These are phyloP conservation scores for Leccinum ochraceum DNA, from an alignment of 768 basidiomycete genomes.

Conservation along the genomic window DNA sequence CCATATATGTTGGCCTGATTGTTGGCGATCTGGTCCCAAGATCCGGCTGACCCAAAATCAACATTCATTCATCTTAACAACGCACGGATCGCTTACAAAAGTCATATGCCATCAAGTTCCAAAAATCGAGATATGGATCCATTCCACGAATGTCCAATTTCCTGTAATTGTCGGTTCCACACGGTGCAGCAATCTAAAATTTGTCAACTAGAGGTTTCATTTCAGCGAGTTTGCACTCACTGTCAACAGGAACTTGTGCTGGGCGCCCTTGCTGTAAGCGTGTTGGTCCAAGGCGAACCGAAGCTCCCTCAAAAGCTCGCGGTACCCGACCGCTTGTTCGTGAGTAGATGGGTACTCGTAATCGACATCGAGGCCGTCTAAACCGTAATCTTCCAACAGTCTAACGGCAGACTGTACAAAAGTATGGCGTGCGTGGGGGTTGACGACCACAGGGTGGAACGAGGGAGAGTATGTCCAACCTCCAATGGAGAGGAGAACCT, in stretches of 20 bases:
- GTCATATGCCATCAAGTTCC: constrained; percentile 97
- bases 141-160: constrained; percentile 80
- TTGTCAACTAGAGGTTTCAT: background rate
- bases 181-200: constrained; percentile 84
- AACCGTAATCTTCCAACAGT: constrained; percentile 86
- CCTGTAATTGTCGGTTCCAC: constrained; percentile 83
- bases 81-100: constrained; percentile 51
- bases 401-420: constrained; percentile 83
- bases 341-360: constrained; percentile 90
- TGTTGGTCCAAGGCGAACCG: constrained; percentile 75
- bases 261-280: constrained; percentile 58
- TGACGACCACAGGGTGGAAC: constrained; percentile 81
- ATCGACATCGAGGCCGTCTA: constrained; percentile 91
- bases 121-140: constrained; percentile 88
- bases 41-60: constrained; percentile 55
- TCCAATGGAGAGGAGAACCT: constrained; percentile 85
- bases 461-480: constrained; percentile 93
- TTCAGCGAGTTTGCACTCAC: constrained; percentile 43
- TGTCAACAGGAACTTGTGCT: constrained; percentile 71
- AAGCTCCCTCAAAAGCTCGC: constrained; percentile 76
- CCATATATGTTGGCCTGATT: constrained; percentile 89
- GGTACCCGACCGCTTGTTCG: constrained; percentile 79
- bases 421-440: constrained; percentile 56
- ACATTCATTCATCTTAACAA: constrained; percentile 5
- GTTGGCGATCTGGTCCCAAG: constrained; percentile 69